These are phyloP conservation scores for Rhodotorula sp. DNA, from an alignment of 1,284 basidiomycete genomes.

Conservation along the genomic window DNA sequence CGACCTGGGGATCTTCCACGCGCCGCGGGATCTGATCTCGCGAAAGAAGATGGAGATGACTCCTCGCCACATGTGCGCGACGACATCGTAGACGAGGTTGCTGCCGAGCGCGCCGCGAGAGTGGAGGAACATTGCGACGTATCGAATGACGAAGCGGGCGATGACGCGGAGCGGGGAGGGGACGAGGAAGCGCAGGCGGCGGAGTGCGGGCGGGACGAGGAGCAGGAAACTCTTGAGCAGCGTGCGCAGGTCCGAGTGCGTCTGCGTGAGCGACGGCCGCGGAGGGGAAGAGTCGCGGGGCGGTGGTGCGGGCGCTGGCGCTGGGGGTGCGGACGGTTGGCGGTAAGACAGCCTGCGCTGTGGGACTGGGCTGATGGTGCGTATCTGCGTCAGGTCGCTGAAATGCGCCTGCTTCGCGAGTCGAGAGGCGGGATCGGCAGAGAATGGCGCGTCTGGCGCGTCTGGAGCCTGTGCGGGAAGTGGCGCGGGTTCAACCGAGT, in stretches of 20 bases:
- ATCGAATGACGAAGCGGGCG: slow-evolving; percentile 35
- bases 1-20: slow-evolving; percentile 82
- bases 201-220: slow-evolving; percentile 37
- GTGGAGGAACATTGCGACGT: slow-evolving; percentile 40
- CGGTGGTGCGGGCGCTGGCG: not conserved
- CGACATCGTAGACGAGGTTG: slow-evolving; percentile 49
- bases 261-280: slow-evolving; percentile 28
- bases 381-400: slow-evolving; percentile 8
- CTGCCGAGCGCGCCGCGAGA: slow-evolving; percentile 32
- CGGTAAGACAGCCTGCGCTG: not conserved
- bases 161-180: slow-evolving; percentile 34
- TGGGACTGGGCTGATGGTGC: slow-evolving; percentile 12
- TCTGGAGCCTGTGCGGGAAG: too few relatives aligned
- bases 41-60: slow-evolving; percentile 96
- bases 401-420: slow-evolving; percentile 11
- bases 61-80: slow-evolving; percentile 58
- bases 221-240: slow-evolving; percentile 40
- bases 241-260: slow-evolving; percentile 35
- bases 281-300: slow-evolving; percentile 1
- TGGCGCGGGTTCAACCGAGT: too few relatives aligned
- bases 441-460: too few relatives aligned
- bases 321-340: not conserved
- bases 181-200: slow-evolving; percentile 35
- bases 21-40: slow-evolving; percentile 82
- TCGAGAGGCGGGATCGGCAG: too few relatives aligned